Evolutionary conservation across 108 stramenopile genomes (phyloP).

Genomic region (Cyclostephanos invisitatus): DNA sequence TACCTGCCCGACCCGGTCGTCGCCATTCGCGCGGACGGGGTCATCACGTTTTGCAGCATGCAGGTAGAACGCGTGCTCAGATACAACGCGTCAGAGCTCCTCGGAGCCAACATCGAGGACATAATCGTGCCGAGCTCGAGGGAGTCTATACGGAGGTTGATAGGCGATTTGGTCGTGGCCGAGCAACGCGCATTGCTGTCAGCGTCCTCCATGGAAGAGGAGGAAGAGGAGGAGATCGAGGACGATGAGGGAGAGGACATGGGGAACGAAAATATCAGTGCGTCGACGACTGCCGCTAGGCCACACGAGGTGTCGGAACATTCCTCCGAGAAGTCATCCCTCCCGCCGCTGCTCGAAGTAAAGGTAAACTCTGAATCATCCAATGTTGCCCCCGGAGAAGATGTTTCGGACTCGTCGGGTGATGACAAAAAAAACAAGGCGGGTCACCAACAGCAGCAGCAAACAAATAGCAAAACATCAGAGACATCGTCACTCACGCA

Average conservation of each 20-base stretch:
- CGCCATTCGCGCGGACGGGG: constrained; percentile 57
- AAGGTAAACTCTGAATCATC: constrained; percentile 17
- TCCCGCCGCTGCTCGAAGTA: constrained; percentile 30
- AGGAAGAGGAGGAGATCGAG: constrained; percentile 5
- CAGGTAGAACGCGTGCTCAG: constrained; percentile 75
- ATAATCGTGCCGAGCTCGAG: constrained; percentile 67
- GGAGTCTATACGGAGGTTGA: constrained; percentile 52
- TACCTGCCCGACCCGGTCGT: constrained; percentile 83
- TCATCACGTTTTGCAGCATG: constrained; percentile 81
- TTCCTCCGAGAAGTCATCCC: constrained; percentile 7
- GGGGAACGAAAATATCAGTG: constrained; percentile 6
- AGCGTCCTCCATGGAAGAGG: constrained; percentile 9
- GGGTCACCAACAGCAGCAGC: not conserved
- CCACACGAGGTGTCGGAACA: constrained; percentile 14
- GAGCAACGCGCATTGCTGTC: constrained; percentile 18
- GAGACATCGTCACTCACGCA: constrained; percentile 22
- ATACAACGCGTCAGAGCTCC: constrained; percentile 59
- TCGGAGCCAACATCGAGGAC: constrained; percentile 63
- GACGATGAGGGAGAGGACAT: not conserved
- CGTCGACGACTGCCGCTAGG: constrained; percentile 2
- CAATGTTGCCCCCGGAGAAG: constrained; percentile 28
- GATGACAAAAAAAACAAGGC: constrained; percentile 17
- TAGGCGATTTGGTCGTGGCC: constrained; percentile 51
- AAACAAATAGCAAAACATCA: not conserved
- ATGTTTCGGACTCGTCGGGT: constrained; percentile 37